These are phyloP conservation scores for Peniophora sp. DNA, from an alignment of 1,284 basidiomycete genomes.

Conservation along the genomic window DNA sequence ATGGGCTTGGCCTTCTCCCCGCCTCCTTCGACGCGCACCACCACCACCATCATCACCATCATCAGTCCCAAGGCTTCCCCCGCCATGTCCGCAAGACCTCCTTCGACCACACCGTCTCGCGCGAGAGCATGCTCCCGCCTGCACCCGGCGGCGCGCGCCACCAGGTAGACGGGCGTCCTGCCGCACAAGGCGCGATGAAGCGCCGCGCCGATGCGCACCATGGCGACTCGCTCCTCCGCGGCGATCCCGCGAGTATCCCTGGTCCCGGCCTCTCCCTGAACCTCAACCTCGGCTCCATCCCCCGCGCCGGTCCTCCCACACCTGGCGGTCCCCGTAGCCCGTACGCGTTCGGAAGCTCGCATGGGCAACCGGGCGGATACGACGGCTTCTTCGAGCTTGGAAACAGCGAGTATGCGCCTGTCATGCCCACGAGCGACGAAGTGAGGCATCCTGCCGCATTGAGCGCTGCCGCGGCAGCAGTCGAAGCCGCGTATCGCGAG, in stretches of 20 bases:
- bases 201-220: conserved; percentile 70
- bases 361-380: conserved; percentile 27
- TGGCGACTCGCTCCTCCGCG: conserved; percentile 66
- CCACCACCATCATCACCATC: conserved; percentile 22
- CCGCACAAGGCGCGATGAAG: conserved; percentile 59
- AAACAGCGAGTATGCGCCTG: conserved; percentile 12
- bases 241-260: conserved; percentile 60
- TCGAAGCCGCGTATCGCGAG: conserved; percentile 60
- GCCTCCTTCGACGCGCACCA: conserved; percentile 38
- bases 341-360: too few relatives aligned
- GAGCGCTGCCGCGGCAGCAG: conserved; percentile 39
- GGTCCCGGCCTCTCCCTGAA: neutral
- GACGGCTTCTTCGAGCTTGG: conserved; percentile 60
- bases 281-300: conserved; percentile 2
- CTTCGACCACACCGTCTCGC: conserved; percentile 82
- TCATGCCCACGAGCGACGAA: conserved; percentile 11
- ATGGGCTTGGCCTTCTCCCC: neutral
- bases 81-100: conserved; percentile 85
- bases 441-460: conserved; percentile 8
- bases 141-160: conserved; percentile 49
- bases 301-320: conserved; percentile 7
- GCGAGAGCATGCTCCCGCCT: conserved; percentile 51
- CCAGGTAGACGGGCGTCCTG: conserved; percentile 70
- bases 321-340: conserved; percentile 5
- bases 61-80: conserved; percentile 45